Evolutionary conservation across 768 basidiomycete genomes (phyloP), one percentile per base, ranked within the genome.

Genomic region (Coprinopsis marcescibilis): DNA sequence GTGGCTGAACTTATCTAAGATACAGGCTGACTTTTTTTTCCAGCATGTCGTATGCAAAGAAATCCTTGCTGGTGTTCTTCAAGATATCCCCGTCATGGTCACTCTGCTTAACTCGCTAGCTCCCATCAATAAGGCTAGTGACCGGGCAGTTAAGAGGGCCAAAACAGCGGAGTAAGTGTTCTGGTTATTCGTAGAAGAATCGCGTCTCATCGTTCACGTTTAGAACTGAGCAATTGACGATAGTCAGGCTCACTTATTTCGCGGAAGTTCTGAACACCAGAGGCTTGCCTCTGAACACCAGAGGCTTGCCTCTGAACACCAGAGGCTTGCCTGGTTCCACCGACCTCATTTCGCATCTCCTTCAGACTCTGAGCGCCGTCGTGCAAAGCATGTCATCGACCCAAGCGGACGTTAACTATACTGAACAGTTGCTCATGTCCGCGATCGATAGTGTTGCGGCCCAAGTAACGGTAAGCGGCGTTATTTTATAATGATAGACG

Each of bases 371-470:
- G 25, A 80, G 76, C 55, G 78, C 72, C 45, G 72, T 92, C 12
- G 66, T 80, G 2, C 81, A 80, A 45, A 69, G 76, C 13, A 66
- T 77, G 4, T 70, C 79, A 6, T 59, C 74, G 26, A 63, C 74
- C 3, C 71, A 73, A 25, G 76, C 81, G n/a, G 88, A 87, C 42
- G 73, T 82, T 14, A 81, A 73, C 52, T 95, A 89, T 55, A 66
- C 86, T 10, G 82, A 89, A 60, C 93, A 95, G 61, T 72, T 91
- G 47, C 60, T 95, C 17, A 85, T 95, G 76, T 81, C 84, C 8
- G 86, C 86, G 1, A 71, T 94, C 19, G 85, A 89, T 52, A 78
- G 74, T 53, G 70, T 75, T 8, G 77, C 85, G 2, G 68, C 66
- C 14, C 74, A 76, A 46, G 69, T 86, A 20, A 65, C 59, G 45